Evolutionary conservation across 345 rosid genomes (phyloP).

Genomic region (Hypericum androsaemum): DNA sequence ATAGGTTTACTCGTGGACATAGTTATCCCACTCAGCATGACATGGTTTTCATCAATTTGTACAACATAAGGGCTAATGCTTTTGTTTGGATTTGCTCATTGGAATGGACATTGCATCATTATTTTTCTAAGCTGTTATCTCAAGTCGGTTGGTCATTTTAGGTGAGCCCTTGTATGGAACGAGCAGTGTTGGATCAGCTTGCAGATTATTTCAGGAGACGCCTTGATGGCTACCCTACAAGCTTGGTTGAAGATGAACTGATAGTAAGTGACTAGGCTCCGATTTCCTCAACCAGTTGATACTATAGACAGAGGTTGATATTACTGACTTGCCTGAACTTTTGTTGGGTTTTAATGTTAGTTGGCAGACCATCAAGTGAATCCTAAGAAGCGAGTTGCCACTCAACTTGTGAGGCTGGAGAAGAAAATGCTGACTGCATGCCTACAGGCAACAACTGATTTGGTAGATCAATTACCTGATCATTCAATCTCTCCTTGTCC

Average conservation of each 20-base stretch:
- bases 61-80: too few species aligned
- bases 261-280: conserved; percentile 33
- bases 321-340: conserved; percentile 1
- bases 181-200: conserved; percentile 84
- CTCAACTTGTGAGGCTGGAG: conserved; percentile 76
- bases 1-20: too few species aligned
- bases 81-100: too few species aligned
- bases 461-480: conserved; percentile 70
- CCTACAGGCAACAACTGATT: conserved; percentile 45
- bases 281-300: background rate
- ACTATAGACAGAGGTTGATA: background rate
- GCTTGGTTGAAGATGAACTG: conserved; percentile 63
- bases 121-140: conserved; percentile 9
- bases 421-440: conserved; percentile 84
- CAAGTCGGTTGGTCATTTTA: conserved; percentile 19
- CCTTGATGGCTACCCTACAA: conserved; percentile 74
- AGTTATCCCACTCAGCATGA: too few species aligned
- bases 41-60: too few species aligned
- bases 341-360: conserved; percentile 21
- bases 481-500: conserved; percentile 74
- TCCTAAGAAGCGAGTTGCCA: conserved; percentile 84
- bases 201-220: conserved; percentile 62
- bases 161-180: conserved; percentile 95
- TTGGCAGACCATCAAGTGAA: conserved; percentile 60
- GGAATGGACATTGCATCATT: background rate